Evolutionary conservation across 768 basidiomycete species (phyloP).

Genomic region (Dictyophora rubrovolvata): DNA sequence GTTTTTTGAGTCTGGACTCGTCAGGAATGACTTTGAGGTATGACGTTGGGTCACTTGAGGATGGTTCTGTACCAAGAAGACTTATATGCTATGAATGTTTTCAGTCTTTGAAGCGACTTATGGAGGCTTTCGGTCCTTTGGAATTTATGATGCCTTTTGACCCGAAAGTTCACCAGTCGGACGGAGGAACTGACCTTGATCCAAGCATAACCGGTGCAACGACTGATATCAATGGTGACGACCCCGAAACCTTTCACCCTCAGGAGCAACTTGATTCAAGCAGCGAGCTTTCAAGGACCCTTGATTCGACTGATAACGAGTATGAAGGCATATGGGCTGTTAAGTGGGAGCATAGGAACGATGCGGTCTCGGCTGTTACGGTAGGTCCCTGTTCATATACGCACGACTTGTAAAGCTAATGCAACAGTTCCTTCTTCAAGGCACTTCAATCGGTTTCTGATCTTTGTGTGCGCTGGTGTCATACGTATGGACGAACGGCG

Average conservation of each 20-base stretch:
- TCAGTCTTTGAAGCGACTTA: constrained; percentile 32
- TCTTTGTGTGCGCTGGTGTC: constrained; percentile 72
- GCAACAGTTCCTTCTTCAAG: constrained; percentile 27
- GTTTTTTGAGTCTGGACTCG: constrained; percentile 6
- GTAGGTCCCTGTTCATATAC: constrained; percentile 25
- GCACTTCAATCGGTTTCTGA: constrained; percentile 61
- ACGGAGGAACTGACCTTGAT: not conserved
- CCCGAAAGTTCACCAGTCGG: constrained; percentile 7
- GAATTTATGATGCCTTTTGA: constrained; percentile 40
- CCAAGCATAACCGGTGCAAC: not conserved
- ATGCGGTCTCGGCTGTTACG: constrained; percentile 63
- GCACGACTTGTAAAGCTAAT: not conserved
- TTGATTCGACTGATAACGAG: constrained; percentile 39
- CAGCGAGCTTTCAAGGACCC: no score
- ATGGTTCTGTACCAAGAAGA: not conserved
- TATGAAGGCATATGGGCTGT: constrained; percentile 53
- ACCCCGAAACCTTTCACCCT: constrained; percentile 29
- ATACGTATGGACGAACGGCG: constrained; percentile 20
- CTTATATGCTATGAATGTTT: not conserved
- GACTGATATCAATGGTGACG: not conserved
- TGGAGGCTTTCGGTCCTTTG: constrained; percentile 51
- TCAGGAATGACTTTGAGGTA: not conserved
- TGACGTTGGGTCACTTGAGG: not conserved
- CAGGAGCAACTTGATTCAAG: constrained; percentile 46
- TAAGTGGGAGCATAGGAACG: constrained; percentile 70